Conservation (phyloP, 75 land plant species). For the Azolla pinnata region DNA sequence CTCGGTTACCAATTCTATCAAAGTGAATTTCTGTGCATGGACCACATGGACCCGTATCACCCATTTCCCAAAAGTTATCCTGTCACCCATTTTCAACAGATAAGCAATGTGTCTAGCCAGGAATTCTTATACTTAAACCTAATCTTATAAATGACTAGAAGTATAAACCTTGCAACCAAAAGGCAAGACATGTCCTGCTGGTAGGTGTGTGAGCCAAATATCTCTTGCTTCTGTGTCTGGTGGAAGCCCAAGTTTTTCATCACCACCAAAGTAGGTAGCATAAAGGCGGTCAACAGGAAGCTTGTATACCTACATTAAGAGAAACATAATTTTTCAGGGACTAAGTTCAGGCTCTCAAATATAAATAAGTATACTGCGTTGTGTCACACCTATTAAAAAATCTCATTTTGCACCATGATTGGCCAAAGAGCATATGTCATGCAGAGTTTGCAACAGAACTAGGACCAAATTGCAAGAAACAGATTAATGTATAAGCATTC, state of each 20-base stretch:
- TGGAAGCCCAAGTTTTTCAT: slow-evolving; percentile 66
- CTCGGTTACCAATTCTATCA: slow-evolving; percentile 76
- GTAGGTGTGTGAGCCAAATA: slow-evolving; percentile 62
- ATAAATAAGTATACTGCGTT: no score
- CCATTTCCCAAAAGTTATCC: slow-evolving; percentile 99
- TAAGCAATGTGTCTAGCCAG: no score
- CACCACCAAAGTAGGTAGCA: slow-evolving; percentile 96
- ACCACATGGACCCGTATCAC: slow-evolving; percentile 98
- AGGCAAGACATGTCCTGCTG: slow-evolving; percentile 58
- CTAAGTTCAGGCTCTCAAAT: no score
- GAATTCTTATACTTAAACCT: no score
- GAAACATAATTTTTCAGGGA: no score
- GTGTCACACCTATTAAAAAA: no score
- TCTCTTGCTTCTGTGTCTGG: slow-evolving; percentile 78
- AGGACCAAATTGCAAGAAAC: no score
- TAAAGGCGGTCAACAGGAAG: slow-evolving; percentile 64
- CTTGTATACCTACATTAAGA: slow-evolving; percentile 86
- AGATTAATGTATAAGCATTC: no score
- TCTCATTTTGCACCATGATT: no score
- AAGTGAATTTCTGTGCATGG: slow-evolving; percentile 96
- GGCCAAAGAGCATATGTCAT: no score
- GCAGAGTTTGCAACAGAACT: no score
- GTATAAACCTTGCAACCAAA: slow-evolving; percentile 80
- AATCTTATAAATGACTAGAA: background rate
- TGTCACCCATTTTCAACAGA: no score